These are phyloP conservation scores for Trichoderma aggressivum DNA, from an alignment of 2,329 filamentous ascomycete species.

Conservation along the genomic window DNA sequence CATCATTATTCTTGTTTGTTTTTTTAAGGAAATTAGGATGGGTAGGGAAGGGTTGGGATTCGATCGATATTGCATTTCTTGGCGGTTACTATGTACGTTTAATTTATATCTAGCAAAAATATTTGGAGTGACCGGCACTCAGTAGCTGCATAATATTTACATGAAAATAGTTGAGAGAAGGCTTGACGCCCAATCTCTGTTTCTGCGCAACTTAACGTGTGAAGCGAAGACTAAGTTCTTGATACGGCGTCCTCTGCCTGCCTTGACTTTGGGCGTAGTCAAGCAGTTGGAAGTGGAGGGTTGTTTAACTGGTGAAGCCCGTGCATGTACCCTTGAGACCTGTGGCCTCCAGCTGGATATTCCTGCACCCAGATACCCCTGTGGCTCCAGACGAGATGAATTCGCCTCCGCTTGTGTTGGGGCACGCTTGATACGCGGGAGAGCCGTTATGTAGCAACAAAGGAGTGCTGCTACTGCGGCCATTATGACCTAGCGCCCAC, in stretches of 20 bases:
- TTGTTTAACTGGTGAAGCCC: neutral
- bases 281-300: neutral
- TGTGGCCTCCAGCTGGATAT: constrained; percentile 25
- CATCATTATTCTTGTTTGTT: neutral
- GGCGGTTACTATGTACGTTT: neutral
- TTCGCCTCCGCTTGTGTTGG: constrained; percentile 24
- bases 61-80: neutral
- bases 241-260: neutral
- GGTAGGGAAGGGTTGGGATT: neutral
- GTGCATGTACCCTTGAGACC: constrained; percentile 29
- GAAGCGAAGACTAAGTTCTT: neutral
- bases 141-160: neutral
- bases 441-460: constrained; percentile 28
- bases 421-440: constrained; percentile 28
- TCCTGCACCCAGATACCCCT: constrained; percentile 25
- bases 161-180: neutral
- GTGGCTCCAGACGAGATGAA: constrained; percentile 26
- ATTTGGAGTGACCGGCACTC: neutral
- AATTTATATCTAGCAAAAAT: neutral
- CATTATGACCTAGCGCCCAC: constrained; percentile 28
- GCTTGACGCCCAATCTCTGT: neutral
- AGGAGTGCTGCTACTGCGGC: constrained; percentile 22
- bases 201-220: neutral
- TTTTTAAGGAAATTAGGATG: neutral
- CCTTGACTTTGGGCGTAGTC: neutral